Base-by-base conservation (phyloP, 345 rosid species). In the Mallotus nudiflorus region DNA sequence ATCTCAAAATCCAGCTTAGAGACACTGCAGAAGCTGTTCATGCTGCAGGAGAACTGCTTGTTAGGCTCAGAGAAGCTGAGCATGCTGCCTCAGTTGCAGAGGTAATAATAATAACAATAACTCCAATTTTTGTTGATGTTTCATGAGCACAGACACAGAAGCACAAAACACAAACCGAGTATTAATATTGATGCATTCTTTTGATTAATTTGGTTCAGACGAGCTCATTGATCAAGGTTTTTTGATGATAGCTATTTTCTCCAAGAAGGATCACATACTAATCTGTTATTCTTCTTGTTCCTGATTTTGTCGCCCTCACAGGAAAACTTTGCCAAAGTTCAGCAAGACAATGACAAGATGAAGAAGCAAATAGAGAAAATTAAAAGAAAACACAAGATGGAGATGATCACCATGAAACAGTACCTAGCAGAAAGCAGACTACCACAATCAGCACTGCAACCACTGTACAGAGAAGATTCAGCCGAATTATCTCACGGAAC, bases 1-100 rank as follows among this genome's bases (percentile, higher is more conserved):
- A 84, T 73, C 97, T 92, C 24, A 90, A 78, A 79, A 74, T 81
- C 78, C 99, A 95, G 82, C 85, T 91, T 25, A 81, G 96, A 56
- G 91, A 94, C 84, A 94, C 97, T 48, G 98, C 97, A 45, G 99
- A 95, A 78, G 99, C 97, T 51, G 99, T 92, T 70, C 99, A 92
- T 77, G 92, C 97, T 52, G 97, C 99, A 35, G 98, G 98, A 75
- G 98, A 94, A 80, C 89, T 94, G 31, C 97, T 94, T 44, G 97
- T 89, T 28, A 76, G 97, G 78, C 87, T 94, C 31, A 86, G 89
- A 82, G 98, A 92, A 84, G 92, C 99, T 14, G 98, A 92, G 74
- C 93, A 90, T 69, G 84, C 91, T 12, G 88, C 97, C 66, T 76
- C 93, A 59, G 78, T 68, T 65, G 91, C 96, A 44, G 91, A 88